Evolutionary conservation across 495 filamentous ascomycete genomes (phyloP), one percentile per base, ranked within the genome.

Genomic region (Evernia prunastri): DNA sequence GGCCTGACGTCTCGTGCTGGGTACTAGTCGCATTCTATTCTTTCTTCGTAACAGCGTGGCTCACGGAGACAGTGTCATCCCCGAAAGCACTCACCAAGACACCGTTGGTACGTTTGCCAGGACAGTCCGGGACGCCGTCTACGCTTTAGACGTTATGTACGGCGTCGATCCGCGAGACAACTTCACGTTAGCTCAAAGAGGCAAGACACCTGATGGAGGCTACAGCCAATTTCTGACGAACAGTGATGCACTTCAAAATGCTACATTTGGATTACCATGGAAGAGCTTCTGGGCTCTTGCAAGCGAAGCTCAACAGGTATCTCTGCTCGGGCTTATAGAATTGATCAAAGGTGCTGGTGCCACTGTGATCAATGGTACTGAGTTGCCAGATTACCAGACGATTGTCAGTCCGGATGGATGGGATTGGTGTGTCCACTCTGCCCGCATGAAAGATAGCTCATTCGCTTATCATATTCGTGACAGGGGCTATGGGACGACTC

Each of bases 211-310:
- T 11, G 35, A 51, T 4, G 76, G 75, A 6, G 84, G 85, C 17
- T 90, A 84, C 66, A 67, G 75, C 0, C 78, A 80, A 68, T 87
- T 78, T 68, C 71, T 89, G 35, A 74, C 77, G 31, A 78, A 74
- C 62, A 81, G 78, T 63, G 64, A 70, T 27, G 80, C 80, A 23
- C 78, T 90, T 17, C 73, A 81, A 70, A 84, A 82, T 15, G 87
- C 87, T 8, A 75, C 72, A 0, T 90, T 91, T 63, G 88, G 88
- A 59, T 71, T 91, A 12, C 87, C 88, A 31, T 89, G 87, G 88
- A 63, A 81, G 49, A 81, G 78, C 49, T 87, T 89, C 73, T 91
- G 88, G 88, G 72, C 74, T 12, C 73, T 80, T 20, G 85, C 80
- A 18, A 77, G 83, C 61, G 58, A 72, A 17, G 77, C 80, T 37